Base-by-base conservation (phyloP, 805 yeast species). In the Hanseniaspora pseudoguilliermondii region DNA sequence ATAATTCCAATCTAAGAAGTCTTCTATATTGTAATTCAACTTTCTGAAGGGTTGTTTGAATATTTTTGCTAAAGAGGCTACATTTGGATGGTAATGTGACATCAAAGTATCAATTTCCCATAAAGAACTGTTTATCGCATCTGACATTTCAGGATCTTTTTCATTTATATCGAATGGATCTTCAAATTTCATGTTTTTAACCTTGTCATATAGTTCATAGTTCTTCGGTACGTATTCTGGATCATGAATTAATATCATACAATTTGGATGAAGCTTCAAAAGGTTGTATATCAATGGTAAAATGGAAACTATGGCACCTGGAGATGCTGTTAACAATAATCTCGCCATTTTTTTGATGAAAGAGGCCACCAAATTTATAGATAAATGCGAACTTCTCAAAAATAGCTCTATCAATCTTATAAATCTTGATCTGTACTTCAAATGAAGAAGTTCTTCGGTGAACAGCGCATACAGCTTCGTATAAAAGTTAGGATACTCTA, bases 31-130 rank as follows among this genome's bases (percentile, higher is more conserved):
- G 67, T 93, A 93, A 62, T 79, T 79, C 57, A 84, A 82, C 67
- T 93, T 93, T 65, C 83, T 79, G 72, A 89, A 91, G 3, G 96
- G 96, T 69, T 93, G 96, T 20, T 82, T 76, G 65, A 86, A 85
- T 34, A 93, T 86, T 65, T 81, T 83, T 18, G 96, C 96, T 62
- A 93, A 73, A 0, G 96, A 84, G 1, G 96, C 91, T 13, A 93
- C 88, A 64, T 93, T 93, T 16, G 97, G 97, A 70, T 93, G 97
- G 65, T 89, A 91, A 66, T 93, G 98, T 13, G 79, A 69, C 73
- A 83, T 80, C 57, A 86, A 70, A 0, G 95, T 75, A 58, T 85
- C 86, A 57, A 91, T 66, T 69, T 93, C 98, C 98, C 98, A 93
- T 49, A 90, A 69, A 0, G 97, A 90, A 0, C 95, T 86, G 8